A percentile compares a stretch with the other conserved stretches of the same genome.
These are phyloP conservation scores for Candida sanyiensis DNA, from an alignment of 805 yeast species.

Conservation along the genomic window DNA sequence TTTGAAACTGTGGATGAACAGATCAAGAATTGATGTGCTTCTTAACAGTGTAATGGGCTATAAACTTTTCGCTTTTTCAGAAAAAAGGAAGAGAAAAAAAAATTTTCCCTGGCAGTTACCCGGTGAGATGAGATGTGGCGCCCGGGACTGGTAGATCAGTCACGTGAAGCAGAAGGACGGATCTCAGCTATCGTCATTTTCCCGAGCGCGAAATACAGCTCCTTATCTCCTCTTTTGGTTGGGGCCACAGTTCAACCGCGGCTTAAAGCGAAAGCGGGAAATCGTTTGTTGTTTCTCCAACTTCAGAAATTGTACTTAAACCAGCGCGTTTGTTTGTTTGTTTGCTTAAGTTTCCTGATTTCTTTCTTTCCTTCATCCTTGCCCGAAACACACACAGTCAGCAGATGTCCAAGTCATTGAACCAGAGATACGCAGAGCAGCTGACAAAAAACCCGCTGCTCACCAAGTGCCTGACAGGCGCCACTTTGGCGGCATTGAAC, in stretches of 20 bases:
- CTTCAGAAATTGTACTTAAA: neutral
- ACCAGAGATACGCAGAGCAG: constrained; percentile 30
- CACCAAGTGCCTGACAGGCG: constrained; percentile 55
- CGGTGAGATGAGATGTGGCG: constrained; percentile 16
- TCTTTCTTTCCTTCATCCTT: neutral
- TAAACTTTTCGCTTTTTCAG: neutral
- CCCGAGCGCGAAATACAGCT: too few relatives aligned
- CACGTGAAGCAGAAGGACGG: constrained; percentile 1
- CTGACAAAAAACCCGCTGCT: constrained; percentile 46
- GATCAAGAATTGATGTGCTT: constrained; percentile 1
- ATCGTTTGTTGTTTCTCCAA: too few relatives aligned
- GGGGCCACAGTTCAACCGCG: constrained; percentile 1
- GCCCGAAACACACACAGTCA: neutral
- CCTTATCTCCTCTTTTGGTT: constrained; percentile 1
- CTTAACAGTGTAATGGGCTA: too few relatives aligned
- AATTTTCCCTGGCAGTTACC: constrained; percentile 11
- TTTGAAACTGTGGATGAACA: constrained; percentile 3
- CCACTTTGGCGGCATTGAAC: constrained; percentile 47
- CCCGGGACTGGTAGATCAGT: neutral
- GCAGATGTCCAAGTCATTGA: constrained; percentile 16
- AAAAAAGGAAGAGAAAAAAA: constrained; percentile 8
- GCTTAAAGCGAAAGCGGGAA: constrained; percentile 4
- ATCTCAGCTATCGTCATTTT: neutral
- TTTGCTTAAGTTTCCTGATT: neutral
- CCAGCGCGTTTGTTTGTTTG: neutral